Evolutionary conservation across 2,329 filamentous ascomycete species (phyloP).

Genomic region (Sodiomyces alkalinus): DNA sequence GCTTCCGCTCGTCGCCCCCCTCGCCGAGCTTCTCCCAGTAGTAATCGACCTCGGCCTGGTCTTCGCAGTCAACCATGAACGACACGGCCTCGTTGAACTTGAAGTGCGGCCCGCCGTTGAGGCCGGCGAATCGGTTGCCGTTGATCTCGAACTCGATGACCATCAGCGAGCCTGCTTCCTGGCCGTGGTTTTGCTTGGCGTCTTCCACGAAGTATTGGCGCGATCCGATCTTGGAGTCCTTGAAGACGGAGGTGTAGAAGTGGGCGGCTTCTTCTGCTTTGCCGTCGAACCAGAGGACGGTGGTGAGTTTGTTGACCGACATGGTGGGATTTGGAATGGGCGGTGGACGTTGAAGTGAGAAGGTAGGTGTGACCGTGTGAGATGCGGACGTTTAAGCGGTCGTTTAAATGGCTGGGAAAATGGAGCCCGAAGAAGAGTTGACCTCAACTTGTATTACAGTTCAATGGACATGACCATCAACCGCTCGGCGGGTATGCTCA

Average conservation of each 20-base stretch:
- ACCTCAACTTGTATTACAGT: too few relatives aligned
- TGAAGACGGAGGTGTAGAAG: slow-evolving; percentile 24
- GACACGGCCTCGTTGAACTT: slow-evolving; percentile 24
- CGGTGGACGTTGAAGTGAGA: too few relatives aligned
- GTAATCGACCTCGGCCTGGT: slow-evolving; percentile 30
- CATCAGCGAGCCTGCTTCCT: slow-evolving; percentile 16
- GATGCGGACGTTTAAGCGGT: too few relatives aligned
- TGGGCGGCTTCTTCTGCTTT: slow-evolving; percentile 25
- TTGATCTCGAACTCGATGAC: slow-evolving; percentile 22
- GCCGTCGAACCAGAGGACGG: slow-evolving; percentile 25
- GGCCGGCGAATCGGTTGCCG: slow-evolving; percentile 21
- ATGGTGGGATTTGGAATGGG: neutral
- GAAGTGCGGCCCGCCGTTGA: slow-evolving; percentile 27
- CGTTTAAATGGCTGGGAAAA: too few relatives aligned
- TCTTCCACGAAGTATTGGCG: slow-evolving; percentile 15
- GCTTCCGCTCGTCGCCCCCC: slow-evolving; percentile 19
- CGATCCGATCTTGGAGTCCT: slow-evolving; percentile 19
- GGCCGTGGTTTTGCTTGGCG: slow-evolving; percentile 15
- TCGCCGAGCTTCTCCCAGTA: slow-evolving; percentile 27
- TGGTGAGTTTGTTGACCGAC: slow-evolving; percentile 9
- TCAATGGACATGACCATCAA: too few relatives aligned
- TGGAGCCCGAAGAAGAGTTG: too few relatives aligned
- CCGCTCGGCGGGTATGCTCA: too few relatives aligned
- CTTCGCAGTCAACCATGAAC: slow-evolving; percentile 26
- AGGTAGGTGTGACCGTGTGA: neutral